phyloP scores from a whole-genome alignment of 768 basidiomycete species.

The Podaxis sp. region DNA sequence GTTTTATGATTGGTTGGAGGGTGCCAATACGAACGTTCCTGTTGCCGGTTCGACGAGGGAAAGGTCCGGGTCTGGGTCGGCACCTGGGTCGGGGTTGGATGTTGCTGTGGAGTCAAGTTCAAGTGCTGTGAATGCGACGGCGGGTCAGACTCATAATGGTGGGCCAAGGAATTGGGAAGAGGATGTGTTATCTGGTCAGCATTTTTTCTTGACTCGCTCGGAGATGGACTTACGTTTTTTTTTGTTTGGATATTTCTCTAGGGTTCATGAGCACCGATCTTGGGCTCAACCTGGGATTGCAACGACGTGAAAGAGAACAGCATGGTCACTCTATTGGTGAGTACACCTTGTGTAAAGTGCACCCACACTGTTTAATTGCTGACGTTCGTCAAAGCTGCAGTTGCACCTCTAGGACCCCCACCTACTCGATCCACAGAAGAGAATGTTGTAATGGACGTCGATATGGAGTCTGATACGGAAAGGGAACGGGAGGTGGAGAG shows the following conservation, averaged over 20 bases:
- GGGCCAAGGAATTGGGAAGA: slow-evolving; percentile 8
- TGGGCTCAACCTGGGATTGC: slow-evolving; percentile 3
- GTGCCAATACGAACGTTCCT: slow-evolving; percentile 2
- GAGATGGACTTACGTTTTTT: not conserved
- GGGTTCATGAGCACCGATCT: not conserved
- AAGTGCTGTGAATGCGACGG: not conserved
- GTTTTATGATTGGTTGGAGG: slow-evolving; percentile 13
- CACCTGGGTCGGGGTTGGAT: not conserved
- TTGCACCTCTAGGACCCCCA: not conserved
- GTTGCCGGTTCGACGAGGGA: not conserved
- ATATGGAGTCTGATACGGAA: slow-evolving; percentile 14
- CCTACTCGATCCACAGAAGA: not conserved
- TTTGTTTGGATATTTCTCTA: not conserved
- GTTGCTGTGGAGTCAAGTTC: too few species aligned
- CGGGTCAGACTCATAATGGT: not conserved
- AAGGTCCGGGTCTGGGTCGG: not conserved
- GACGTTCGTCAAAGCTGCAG: not conserved
- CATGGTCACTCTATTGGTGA: not conserved
- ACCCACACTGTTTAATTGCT: not conserved
- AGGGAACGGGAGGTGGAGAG: slow-evolving; percentile 11
- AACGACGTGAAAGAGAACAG: not conserved
- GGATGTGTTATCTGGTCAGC: slow-evolving; percentile 9
- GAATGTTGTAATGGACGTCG: slow-evolving; percentile 1
- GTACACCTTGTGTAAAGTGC: not conserved
- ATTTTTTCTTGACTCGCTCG: not conserved